Conservation (phyloP, 192 early-diverging fungal genomes). For the Coemansia furcata region DNA sequence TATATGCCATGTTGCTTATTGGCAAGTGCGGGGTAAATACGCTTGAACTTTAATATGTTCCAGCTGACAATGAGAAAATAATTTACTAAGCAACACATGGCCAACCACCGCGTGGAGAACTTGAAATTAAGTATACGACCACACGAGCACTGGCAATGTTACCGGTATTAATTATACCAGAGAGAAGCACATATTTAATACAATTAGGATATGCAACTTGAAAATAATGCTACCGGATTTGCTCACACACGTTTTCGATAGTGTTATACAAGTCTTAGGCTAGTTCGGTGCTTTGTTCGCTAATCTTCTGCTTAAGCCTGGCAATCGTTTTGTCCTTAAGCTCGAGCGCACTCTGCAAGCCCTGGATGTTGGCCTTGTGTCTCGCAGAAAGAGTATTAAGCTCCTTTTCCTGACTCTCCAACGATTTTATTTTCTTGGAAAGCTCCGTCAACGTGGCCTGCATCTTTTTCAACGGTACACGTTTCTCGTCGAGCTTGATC, state of each 20-base stretch:
- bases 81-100: background rate
- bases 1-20: background rate
- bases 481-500: background rate
- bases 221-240: too few species aligned
- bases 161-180: background rate
- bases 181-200: too few species aligned
- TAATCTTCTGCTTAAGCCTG: background rate
- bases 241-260: too few species aligned
- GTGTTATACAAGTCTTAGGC: background rate
- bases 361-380: background rate
- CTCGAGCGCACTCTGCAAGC: background rate
- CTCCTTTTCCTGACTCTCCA: background rate
- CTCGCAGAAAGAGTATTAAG: background rate
- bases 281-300: background rate
- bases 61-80: background rate
- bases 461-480: background rate
- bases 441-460: background rate
- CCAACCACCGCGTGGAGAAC: background rate
- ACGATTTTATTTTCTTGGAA: background rate
- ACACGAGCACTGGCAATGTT: background rate
- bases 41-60: background rate
- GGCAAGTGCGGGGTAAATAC: background rate
- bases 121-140: background rate
- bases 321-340: background rate
- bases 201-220: too few species aligned